Percentiles rank a stretch among this genome's conserved stretches.
phyloP scores from a whole-genome alignment of 208 protist species.

The Leishmania gerbilli region DNA sequence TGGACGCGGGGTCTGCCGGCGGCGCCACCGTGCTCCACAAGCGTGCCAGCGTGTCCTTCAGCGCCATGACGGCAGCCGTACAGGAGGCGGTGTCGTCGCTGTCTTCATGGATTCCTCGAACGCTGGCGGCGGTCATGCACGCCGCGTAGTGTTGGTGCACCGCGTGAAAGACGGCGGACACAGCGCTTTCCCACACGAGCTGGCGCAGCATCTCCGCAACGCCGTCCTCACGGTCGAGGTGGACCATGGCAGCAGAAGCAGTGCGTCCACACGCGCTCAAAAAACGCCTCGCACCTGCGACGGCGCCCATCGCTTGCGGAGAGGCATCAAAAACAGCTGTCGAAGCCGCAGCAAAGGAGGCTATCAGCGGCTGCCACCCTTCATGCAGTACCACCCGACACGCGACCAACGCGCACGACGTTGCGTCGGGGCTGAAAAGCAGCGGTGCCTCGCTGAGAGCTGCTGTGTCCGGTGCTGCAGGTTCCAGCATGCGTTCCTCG shows the following conservation, averaged over 20 bases:
- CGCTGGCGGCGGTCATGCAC: not conserved
- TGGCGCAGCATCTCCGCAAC: constrained; percentile 24
- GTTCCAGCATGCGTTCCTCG: not conserved
- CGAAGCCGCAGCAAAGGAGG: not conserved
- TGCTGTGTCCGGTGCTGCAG: not conserved
- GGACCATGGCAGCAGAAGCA: constrained; percentile 41
- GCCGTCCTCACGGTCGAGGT: constrained; percentile 42
- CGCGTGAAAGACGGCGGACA: constrained; percentile 95
- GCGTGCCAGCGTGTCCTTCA: not conserved
- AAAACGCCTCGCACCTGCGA: not conserved
- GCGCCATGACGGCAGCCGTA: not conserved
- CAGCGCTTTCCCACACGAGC: constrained; percentile 43
- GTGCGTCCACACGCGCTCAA: constrained; percentile 12
- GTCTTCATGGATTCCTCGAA: not conserved
- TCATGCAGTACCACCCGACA: constrained; percentile 52
- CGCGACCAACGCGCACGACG: constrained; percentile 60
- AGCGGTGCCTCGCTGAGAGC: constrained; percentile 22
- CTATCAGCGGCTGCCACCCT: not conserved
- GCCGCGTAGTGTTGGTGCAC: constrained; percentile 95
- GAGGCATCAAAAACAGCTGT: not conserved
- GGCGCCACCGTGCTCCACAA: not conserved
- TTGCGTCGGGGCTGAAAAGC: constrained; percentile 55
- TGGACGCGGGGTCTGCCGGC: not conserved
- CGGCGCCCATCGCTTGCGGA: not conserved
- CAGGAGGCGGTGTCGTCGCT: not conserved